Base-by-base conservation (phyloP, 345 rosid species). In the Sonneratia alba region DNA sequence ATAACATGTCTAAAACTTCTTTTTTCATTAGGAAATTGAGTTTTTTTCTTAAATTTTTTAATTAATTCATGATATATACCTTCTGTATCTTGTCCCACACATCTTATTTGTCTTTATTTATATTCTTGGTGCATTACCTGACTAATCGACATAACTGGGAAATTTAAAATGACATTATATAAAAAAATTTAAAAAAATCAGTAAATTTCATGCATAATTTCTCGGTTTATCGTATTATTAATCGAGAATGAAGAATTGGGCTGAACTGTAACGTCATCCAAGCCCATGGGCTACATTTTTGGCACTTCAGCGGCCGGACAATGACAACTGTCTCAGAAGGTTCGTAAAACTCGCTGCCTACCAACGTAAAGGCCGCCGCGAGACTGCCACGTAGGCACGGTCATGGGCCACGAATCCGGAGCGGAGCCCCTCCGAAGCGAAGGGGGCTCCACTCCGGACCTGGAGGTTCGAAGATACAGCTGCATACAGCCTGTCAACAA, bases 401-500 rank as follows among this genome's bases (percentile, higher is more conserved):
- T 4, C 45, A 42, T 4, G 10, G 45, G 45, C 45, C 32, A 42
- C 45, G 68, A 36, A 36, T 32, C 21, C 68, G 68, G 27, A 65
- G 42, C 36, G 7, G 11, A 14, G 68, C 32, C 32, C 32, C 32
- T 27, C 32, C 68, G 68, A 65, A 65, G 42, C 36, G 7, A 34
- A 14, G 68, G 6, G 10, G 2, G 10, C 6, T 34, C 40, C 15
- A 38, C 21, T 65, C 68, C 68, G 68, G 21, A 65, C 40, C 68
- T 34, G 40, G 42, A 65, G 42, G 68, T 65, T 65, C 40, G 68
- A 38, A 34, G 19, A 36, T 36, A 65, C 21, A 36, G 68, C 68
- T 65, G 68, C 40, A 65, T 27, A 15, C 68, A 65, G 68, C 15
- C 68, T 65, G 68, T 65, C 68, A 65, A 36, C 68, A 34, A 65